A percentile compares a stretch with the other conserved stretches of the same genome.
These are phyloP conservation scores for Wickerhamiella hasegawae DNA, from an alignment of 805 yeast genomes.

Conservation along the genomic window DNA sequence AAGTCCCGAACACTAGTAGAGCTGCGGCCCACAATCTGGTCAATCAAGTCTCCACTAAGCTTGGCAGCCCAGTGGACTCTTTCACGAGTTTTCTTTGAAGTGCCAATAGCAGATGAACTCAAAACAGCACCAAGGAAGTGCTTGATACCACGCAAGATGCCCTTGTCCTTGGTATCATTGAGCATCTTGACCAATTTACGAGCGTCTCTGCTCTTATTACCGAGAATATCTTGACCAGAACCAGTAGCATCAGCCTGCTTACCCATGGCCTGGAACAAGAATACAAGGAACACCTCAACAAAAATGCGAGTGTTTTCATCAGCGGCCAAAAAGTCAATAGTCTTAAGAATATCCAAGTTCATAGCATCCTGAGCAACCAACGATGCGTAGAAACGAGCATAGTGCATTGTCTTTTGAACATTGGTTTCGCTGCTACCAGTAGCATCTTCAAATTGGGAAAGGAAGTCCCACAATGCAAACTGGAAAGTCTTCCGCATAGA, in stretches of 20 bases:
- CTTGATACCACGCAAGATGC: constrained; percentile 48
- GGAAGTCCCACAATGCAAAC: constrained; percentile 74
- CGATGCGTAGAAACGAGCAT: constrained; percentile 69
- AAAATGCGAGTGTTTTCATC: constrained; percentile 47
- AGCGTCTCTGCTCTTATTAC: constrained; percentile 28
- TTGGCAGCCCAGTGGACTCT: constrained; percentile 50
- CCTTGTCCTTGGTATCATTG: constrained; percentile 41
- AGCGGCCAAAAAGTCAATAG: constrained; percentile 56
- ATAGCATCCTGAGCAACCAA: constrained; percentile 59
- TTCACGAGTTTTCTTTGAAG: constrained; percentile 33
- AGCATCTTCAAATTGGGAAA: constrained; percentile 53
- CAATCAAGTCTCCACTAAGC: constrained; percentile 8
- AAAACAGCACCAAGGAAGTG: constrained; percentile 33
- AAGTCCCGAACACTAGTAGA: no score
- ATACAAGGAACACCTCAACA: constrained; percentile 55
- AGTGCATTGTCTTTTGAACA: constrained; percentile 44
- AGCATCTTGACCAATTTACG: constrained; percentile 32
- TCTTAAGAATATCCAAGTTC: constrained; percentile 56
- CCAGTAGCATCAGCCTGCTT: constrained; percentile 20
- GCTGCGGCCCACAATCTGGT: no score
- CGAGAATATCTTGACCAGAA: constrained; percentile 11
- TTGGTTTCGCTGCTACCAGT: constrained; percentile 22
- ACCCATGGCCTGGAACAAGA: constrained; percentile 45
- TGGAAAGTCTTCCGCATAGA: constrained; percentile 70
- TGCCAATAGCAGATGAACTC: constrained; percentile 31